Evolutionary conservation across 2,329 filamentous ascomycete genomes (phyloP), one percentile per base, ranked within the genome.

Genomic region (Penicillium sp.): DNA sequence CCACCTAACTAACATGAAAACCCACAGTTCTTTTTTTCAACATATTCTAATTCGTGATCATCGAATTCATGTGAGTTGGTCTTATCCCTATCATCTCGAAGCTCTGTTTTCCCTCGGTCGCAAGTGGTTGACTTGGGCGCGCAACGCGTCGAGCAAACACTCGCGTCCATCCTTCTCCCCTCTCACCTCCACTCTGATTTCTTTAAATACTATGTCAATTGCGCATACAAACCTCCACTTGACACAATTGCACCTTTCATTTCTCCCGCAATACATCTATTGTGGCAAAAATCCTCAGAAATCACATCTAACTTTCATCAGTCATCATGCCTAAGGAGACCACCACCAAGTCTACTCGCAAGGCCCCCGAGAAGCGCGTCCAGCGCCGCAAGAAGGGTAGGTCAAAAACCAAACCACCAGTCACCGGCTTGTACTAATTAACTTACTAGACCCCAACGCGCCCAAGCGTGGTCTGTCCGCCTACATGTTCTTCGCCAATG

Each of bases 401-500:
- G 80, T 74, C 27, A 9, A 35, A 17, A 54, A 45, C 33, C 25
- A 19, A 55, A 13, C 17, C 23, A 40, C 49, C 41, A 38, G 15
- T 15, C 17, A 21, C 10, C 17, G n/a, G 23, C 23, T 50, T 47
- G 58, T 57, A 62, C 67, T 70, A 48, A 67, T 47, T 33, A 42
- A 7, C n/a, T 37, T 41, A 17, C 9, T 71, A 96, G 93, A 97
- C 80, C 92, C 92, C 80, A 97, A 97, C 81, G 93, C 93, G 61
- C 94, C 94, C 78, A 99, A 97, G 92, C 92, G 94, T 80, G 94
- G 93, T 83, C 91, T 99, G 50, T 97, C 94, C 54, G 94, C 94
- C 65, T 99, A 99, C 87, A 99, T 99, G 94, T 97, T 97, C 89
- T 99, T 97, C 78, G 94, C 94, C 86, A 97, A 97, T 75, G 94